Conservation (phyloP, 2,329 filamentous ascomycete genomes). For the Xylariaceae sp. region DNA sequence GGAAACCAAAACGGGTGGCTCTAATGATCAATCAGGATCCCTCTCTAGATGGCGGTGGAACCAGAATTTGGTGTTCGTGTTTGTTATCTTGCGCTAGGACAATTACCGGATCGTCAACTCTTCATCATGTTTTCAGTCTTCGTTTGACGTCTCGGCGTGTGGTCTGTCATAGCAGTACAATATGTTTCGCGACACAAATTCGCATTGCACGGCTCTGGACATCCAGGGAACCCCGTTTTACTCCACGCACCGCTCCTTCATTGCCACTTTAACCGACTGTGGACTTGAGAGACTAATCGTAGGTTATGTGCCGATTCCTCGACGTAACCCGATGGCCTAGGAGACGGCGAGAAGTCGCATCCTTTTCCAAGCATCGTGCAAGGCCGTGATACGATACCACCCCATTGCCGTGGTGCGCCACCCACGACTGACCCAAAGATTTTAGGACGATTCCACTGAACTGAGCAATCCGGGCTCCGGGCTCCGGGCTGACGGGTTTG, state of each 20-base stretch:
- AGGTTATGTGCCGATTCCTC: conserved; percentile 1
- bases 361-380: conserved; percentile 3
- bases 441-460: not conserved
- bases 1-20: not conserved
- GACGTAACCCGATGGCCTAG: conserved; percentile 7
- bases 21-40: conserved; percentile 2
- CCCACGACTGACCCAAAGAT: not conserved
- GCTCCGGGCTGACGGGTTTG: conserved; percentile 6
- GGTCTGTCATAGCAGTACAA: conserved; percentile 11
- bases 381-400: conserved; percentile 2
- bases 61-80: conserved; percentile 13
- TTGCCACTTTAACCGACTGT: not conserved
- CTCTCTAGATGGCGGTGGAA: not conserved
- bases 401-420: not conserved
- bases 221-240: conserved; percentile 5
- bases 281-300: not conserved
- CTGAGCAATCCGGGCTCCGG: not conserved
- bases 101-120: conserved; percentile 10
- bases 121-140: conserved; percentile 15
- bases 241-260: not conserved
- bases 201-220: conserved; percentile 1
- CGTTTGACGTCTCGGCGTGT: conserved; percentile 16
- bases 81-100: conserved; percentile 14
- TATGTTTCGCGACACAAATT: conserved; percentile 10
- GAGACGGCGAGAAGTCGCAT: conserved; percentile 9